Percentiles rank a stretch among this genome's conserved stretches.
Conservation (phyloP, 371 early-diverging fungal genomes). For the Mortierella sp. region DNA sequence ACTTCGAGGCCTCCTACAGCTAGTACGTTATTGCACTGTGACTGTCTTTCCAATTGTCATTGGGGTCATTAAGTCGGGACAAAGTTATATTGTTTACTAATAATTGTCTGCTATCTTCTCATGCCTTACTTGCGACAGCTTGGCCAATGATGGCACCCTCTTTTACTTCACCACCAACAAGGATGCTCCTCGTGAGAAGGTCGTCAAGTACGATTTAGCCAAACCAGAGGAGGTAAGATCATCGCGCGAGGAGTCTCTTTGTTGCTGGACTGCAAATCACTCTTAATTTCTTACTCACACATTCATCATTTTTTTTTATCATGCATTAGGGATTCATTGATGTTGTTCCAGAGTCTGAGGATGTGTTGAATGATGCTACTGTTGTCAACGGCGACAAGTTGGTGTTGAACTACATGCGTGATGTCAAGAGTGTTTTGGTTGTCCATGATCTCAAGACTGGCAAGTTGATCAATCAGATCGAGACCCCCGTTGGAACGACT, state of each 20-base stretch:
- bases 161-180: constrained; percentile 74
- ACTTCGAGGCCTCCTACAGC: constrained; percentile 64
- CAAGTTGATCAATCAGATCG: constrained; percentile 19
- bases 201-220: constrained; percentile 71
- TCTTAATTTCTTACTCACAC: neutral
- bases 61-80: neutral
- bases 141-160: constrained; percentile 68
- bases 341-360: constrained; percentile 65
- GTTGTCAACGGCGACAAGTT: constrained; percentile 68
- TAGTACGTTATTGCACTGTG: constrained; percentile 48
- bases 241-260: neutral
- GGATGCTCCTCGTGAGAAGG: constrained; percentile 68
- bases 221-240: constrained; percentile 60
- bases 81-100: neutral
- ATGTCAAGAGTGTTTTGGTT: constrained; percentile 64
- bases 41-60: neutral
- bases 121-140: constrained; percentile 17
- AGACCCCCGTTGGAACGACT: constrained; percentile 54
- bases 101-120: neutral
- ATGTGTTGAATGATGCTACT: constrained; percentile 57
- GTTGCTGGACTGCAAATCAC: neutral
- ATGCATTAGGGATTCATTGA: constrained; percentile 64
- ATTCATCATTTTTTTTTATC: neutral
- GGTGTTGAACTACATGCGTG: constrained; percentile 66
- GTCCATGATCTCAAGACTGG: constrained; percentile 53